These are phyloP conservation scores for Apiotrichum siamense DNA, from an alignment of 1,284 basidiomycete species.

Conservation along the genomic window DNA sequence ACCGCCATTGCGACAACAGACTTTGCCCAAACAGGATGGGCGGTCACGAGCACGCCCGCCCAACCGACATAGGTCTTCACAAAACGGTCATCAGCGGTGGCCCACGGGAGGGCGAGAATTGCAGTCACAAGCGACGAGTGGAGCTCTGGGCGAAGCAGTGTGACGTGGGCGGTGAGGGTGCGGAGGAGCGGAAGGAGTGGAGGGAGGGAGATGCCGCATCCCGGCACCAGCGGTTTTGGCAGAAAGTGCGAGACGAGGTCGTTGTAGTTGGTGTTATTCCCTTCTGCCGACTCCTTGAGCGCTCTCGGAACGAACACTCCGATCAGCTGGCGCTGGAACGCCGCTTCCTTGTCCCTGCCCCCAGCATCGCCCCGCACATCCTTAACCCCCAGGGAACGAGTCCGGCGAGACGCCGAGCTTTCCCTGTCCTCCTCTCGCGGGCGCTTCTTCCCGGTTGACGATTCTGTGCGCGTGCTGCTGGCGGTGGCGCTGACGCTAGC, in stretches of 20 bases:
- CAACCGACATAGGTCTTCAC: constrained; percentile 82
- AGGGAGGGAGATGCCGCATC: constrained; percentile 26
- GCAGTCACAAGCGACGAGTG: constrained; percentile 83
- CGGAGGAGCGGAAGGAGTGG: constrained; percentile 52
- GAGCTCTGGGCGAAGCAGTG: constrained; percentile 45
- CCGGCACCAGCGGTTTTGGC: constrained; percentile 32
- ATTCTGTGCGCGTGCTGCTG: constrained; percentile 28
- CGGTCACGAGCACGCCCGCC: constrained; percentile 84
- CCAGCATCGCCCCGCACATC: constrained; percentile 6
- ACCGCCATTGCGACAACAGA: constrained; percentile 74
- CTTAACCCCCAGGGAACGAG: constrained; percentile 34
- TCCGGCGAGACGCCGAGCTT: constrained; percentile 27
- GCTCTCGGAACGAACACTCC: constrained; percentile 46
- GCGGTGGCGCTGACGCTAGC: neutral
- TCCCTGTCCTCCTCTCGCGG: constrained; percentile 27
- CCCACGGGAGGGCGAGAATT: constrained; percentile 85
- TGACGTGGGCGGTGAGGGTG: constrained; percentile 65
- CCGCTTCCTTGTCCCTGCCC: constrained; percentile 29
- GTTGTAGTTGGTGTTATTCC: constrained; percentile 49
- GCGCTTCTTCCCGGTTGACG: constrained; percentile 39
- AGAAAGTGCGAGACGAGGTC: constrained; percentile 54
- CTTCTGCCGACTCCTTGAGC: constrained; percentile 38
- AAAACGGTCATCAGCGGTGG: constrained; percentile 67
- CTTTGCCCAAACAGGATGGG: constrained; percentile 86
- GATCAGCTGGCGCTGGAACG: constrained; percentile 44